Conservation (phyloP, 192 early-diverging fungal genomes). For the Coemansia sp. region DNA sequence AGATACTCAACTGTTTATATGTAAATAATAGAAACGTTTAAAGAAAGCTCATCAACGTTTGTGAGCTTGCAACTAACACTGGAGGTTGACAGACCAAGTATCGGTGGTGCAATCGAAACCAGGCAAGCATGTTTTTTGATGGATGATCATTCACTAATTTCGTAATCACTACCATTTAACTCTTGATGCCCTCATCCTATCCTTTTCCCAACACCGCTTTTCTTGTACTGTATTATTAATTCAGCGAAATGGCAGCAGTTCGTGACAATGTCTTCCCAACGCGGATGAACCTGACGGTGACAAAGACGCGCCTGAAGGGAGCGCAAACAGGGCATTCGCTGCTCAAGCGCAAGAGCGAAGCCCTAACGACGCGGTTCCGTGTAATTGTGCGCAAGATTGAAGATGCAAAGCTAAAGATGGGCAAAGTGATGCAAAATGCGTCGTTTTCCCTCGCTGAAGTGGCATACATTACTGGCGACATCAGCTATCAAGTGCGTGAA, state of each 20-base stretch:
- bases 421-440: slow-evolving; percentile 96
- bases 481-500: slow-evolving; percentile 96
- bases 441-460: slow-evolving; percentile 98
- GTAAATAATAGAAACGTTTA: too few species aligned
- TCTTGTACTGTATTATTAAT: too few species aligned
- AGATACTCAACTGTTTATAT: too few species aligned
- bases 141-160: too few species aligned
- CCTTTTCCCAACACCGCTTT: too few species aligned
- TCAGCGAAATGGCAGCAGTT: slow-evolving; percentile 61
- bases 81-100: too few species aligned
- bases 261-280: slow-evolving; percentile 93
- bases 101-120: too few species aligned
- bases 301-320: slow-evolving; percentile 95
- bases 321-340: slow-evolving; percentile 98
- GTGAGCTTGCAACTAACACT: too few species aligned
- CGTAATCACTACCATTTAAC: too few species aligned
- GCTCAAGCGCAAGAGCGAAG: slow-evolving; percentile 97
- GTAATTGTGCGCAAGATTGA: slow-evolving; percentile 96
- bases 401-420: slow-evolving; percentile 98
- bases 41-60: too few species aligned
- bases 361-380: slow-evolving; percentile 91
- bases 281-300: slow-evolving; percentile 93
- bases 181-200: too few species aligned
- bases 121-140: too few species aligned
- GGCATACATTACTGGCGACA: slow-evolving; percentile 94